Evolutionary conservation across 768 basidiomycete genomes (phyloP).

Genomic region (Daedaleopsis sinensis): DNA sequence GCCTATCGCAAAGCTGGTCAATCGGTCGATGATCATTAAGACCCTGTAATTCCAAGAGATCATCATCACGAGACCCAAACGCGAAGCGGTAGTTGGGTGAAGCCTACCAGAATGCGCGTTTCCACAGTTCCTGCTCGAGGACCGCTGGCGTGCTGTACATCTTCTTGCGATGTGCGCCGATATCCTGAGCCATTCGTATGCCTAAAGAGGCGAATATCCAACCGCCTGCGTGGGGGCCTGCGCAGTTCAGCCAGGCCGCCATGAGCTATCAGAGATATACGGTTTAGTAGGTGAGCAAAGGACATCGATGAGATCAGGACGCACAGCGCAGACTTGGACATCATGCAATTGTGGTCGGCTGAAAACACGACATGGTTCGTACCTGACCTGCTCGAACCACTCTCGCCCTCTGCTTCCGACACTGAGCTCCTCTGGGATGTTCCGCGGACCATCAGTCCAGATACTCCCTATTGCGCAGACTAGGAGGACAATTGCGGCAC

Average conservation of each 20-base stretch:
- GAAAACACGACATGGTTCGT: slow-evolving; percentile 35
- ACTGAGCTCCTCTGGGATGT: slow-evolving; percentile 30
- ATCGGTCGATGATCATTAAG: slow-evolving; percentile 45
- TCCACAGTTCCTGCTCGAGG: slow-evolving; percentile 51
- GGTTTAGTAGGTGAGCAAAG: not conserved
- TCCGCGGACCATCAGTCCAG: slow-evolving; percentile 44
- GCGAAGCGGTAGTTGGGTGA: too few species aligned
- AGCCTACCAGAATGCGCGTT: slow-evolving; percentile 50
- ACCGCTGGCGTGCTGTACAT: slow-evolving; percentile 30
- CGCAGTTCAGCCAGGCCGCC: slow-evolving; percentile 8
- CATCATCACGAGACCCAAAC: too few species aligned
- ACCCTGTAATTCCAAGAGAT: slow-evolving; percentile 37
- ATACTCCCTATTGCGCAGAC: slow-evolving; percentile 55
- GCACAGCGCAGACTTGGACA: slow-evolving; percentile 11
- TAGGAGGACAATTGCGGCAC: slow-evolving; percentile 55
- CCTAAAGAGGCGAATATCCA: slow-evolving; percentile 20
- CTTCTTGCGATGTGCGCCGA: slow-evolving; percentile 48
- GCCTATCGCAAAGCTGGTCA: slow-evolving; percentile 51
- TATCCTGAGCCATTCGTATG: slow-evolving; percentile 54
- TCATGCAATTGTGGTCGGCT: slow-evolving; percentile 2
- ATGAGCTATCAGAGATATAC: slow-evolving; percentile 7
- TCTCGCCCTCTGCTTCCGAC: slow-evolving; percentile 43
- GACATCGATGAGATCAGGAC: not conserved
- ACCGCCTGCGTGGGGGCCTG: slow-evolving; percentile 1
- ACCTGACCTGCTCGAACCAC: slow-evolving; percentile 45